Conservation (phyloP, 2,329 filamentous ascomycete species). For the Leptographium galeiforme region DNA sequence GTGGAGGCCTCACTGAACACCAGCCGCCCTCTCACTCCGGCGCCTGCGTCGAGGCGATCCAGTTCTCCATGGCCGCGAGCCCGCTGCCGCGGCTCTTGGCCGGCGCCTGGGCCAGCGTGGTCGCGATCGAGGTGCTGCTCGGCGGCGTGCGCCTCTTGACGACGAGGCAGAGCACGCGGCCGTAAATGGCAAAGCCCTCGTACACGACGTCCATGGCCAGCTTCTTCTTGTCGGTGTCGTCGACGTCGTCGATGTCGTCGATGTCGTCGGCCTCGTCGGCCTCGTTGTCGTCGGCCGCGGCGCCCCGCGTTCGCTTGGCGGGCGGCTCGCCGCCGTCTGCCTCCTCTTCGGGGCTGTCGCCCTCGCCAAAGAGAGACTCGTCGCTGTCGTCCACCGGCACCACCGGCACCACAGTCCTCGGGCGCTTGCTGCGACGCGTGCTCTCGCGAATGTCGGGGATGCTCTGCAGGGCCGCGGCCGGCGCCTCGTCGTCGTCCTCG, state of each 20-base stretch:
- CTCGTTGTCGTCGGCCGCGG: constrained; percentile 18
- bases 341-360: constrained; percentile 16
- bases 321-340: constrained; percentile 16
- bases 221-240: constrained; percentile 66
- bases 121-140: constrained; percentile 13
- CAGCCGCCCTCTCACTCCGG: constrained; percentile 19
- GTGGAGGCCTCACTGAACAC: neutral
- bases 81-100: constrained; percentile 21
- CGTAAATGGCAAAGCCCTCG: constrained; percentile 92
- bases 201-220: constrained; percentile 74
- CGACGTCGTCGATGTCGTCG: constrained; percentile 32
- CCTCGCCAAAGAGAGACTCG: constrained; percentile 12
- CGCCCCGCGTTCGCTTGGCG: constrained; percentile 25
- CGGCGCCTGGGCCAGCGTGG: constrained; percentile 11
- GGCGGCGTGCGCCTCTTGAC: constrained; percentile 54
- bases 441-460: constrained; percentile 8
- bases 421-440: constrained; percentile 18
- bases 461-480: neutral
- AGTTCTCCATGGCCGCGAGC: constrained; percentile 69
- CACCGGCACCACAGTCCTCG: constrained; percentile 15
- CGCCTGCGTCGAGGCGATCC: constrained; percentile 68
- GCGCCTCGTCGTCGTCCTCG: constrained; percentile 11
- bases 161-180: constrained; percentile 80
- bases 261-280: constrained; percentile 11
- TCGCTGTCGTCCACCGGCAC: constrained; percentile 14